phyloP scores from a whole-genome alignment of 371 early-diverging fungal genomes.

The Umbelopsis sp. region DNA sequence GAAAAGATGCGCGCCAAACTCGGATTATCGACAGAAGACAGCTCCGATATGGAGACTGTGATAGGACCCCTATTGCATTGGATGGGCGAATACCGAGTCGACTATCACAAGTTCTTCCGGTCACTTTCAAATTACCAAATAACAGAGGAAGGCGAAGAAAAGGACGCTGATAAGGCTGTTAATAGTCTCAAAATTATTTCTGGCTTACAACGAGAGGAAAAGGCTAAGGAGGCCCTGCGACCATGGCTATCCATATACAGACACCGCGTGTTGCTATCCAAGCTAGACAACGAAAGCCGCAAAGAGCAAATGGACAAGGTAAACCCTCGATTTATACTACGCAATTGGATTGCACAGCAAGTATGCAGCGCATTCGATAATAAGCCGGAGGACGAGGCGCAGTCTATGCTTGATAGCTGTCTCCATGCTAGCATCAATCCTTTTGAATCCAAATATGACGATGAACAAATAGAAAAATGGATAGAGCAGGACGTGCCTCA shows the following conservation, averaged over 20 bases:
- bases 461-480: conserved; percentile 38
- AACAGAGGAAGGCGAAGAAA: conserved; percentile 40
- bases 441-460: conserved; percentile 53
- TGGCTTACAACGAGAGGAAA: not conserved
- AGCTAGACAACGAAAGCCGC: conserved; percentile 30
- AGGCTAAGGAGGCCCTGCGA: conserved; percentile 33
- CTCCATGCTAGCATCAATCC: conserved; percentile 61
- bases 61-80: conserved; percentile 74
- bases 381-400: conserved; percentile 36
- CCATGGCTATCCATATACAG: conserved; percentile 56
- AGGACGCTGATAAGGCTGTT: conserved; percentile 39
- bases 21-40: conserved; percentile 28
- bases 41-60: conserved; percentile 56
- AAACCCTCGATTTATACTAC: conserved; percentile 74
- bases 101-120: conserved; percentile 80
- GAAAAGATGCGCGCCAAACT: conserved; percentile 68
- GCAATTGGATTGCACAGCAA: conserved; percentile 77
- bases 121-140: conserved; percentile 48
- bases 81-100: conserved; percentile 59
- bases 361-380: conserved; percentile 58
- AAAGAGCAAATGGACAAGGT: conserved; percentile 57
- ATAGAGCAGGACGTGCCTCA: conserved; percentile 35
- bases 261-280: conserved; percentile 46
- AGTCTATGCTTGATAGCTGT: conserved; percentile 48
- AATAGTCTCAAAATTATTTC: conserved; percentile 19